Conservation (phyloP, 768 basidiomycete genomes). For the Pleurotus tuoliensis region DNA sequence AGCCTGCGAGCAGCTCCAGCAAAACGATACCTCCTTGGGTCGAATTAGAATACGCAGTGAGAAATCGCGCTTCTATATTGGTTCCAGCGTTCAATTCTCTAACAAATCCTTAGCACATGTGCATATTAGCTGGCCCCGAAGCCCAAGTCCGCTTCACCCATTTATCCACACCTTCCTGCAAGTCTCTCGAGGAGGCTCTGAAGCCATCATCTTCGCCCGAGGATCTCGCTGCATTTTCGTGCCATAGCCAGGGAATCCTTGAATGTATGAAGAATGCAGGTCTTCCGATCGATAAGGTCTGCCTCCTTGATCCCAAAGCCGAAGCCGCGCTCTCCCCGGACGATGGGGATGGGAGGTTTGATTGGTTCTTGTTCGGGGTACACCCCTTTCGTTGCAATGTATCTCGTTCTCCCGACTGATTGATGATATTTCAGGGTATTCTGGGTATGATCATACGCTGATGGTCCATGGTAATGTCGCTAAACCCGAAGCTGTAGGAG, state of each 20-base stretch:
- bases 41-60: constrained; percentile 82
- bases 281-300: constrained; percentile 59
- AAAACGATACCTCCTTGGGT: constrained; percentile 86
- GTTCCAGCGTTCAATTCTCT: no score
- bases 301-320: constrained; percentile 93
- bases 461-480: no score
- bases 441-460: constrained; percentile 20
- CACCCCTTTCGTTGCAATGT: constrained; percentile 18
- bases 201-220: constrained; percentile 11
- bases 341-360: constrained; percentile 73
- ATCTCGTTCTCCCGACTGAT: no score
- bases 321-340: constrained; percentile 61
- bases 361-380: constrained; percentile 90
- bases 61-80: constrained; percentile 10
- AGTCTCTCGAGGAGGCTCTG: constrained; percentile 42
- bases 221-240: constrained; percentile 34
- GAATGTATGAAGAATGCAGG: constrained; percentile 48
- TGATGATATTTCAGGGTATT: constrained; percentile 23
- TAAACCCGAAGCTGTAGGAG: constrained; percentile 45
- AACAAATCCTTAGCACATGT: constrained; percentile 65
- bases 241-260: constrained; percentile 49
- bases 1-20: constrained; percentile 40
- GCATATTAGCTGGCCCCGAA: constrained; percentile 60
- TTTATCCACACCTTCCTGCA: constrained; percentile 68
- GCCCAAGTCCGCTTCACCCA: constrained; percentile 80